These are phyloP conservation scores for Teratosphaeria pseudoeucalypti DNA, from an alignment of 2,329 filamentous ascomycete genomes.

Conservation along the genomic window DNA sequence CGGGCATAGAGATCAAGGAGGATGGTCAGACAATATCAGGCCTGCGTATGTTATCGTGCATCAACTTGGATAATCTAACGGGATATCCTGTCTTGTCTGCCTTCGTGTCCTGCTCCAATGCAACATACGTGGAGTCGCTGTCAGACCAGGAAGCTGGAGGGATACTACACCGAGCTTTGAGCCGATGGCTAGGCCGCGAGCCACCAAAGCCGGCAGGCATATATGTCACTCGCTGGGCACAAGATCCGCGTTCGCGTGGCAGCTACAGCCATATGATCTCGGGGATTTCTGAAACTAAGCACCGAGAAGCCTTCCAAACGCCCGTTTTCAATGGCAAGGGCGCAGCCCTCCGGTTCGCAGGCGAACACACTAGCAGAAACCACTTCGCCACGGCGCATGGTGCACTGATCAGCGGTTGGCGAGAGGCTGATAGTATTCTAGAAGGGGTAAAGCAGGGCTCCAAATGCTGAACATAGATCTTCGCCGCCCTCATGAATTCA, in stretches of 20 bases:
- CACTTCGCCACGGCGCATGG: conserved; percentile 20
- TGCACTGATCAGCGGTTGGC: conserved; percentile 16
- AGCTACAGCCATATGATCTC: conserved; percentile 19
- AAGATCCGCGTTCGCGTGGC: conserved; percentile 11
- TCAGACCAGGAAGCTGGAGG: conserved; percentile 8
- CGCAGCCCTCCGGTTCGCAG: conserved; percentile 14
- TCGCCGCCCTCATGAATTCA: background rate
- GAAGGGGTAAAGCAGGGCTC: background rate
- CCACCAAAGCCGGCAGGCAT: conserved; percentile 12
- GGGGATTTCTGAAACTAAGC: conserved; percentile 9
- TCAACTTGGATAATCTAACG: conserved; percentile 15
- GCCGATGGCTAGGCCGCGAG: conserved; percentile 11
- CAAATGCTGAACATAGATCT: background rate
- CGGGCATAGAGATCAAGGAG: conserved; percentile 10
- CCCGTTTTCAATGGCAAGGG: conserved; percentile 6
- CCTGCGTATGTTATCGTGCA: conserved; percentile 9
- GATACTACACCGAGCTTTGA: conserved; percentile 14
- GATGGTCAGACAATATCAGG: conserved; percentile 8
- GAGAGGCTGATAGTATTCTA: conserved; percentile 15
- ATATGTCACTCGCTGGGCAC: conserved; percentile 16
- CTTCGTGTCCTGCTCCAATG: conserved; percentile 17
- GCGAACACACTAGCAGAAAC: conserved; percentile 16
- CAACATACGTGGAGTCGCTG: conserved; percentile 11
- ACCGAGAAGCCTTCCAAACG: conserved; percentile 11
- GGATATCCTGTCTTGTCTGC: conserved; percentile 10